Percentiles rank a stretch among this genome's conserved stretches.
Conservation (phyloP, 805 yeast species). For the Scheffersomyces ergatensis region DNA sequence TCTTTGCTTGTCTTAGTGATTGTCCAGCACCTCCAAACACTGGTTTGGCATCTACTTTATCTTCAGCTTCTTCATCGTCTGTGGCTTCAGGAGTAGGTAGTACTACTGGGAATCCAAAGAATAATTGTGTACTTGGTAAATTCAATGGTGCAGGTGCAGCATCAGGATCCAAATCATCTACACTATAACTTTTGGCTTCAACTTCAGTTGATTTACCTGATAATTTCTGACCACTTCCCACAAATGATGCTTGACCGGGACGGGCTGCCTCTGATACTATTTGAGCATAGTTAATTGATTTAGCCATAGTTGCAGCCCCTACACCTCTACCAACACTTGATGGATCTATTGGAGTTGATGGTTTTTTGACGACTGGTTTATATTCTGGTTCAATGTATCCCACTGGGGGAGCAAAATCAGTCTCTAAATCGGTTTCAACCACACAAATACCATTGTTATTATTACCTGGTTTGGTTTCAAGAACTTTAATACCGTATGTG, state of each 20-base stretch:
- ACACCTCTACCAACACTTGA: slow-evolving; percentile 34
- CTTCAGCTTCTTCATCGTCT: slow-evolving; percentile 22
- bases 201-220: slow-evolving; percentile 53
- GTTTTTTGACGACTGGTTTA: slow-evolving; percentile 40
- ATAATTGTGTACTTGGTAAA: slow-evolving; percentile 81
- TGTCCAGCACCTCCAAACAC: slow-evolving; percentile 69
- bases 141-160: slow-evolving; percentile 71
- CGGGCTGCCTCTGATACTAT: slow-evolving; percentile 44
- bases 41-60: slow-evolving; percentile 11
- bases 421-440: slow-evolving; percentile 93
- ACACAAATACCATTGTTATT: slow-evolving; percentile 75
- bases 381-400: slow-evolving; percentile 93
- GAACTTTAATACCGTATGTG: slow-evolving; percentile 72
- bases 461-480: slow-evolving; percentile 83
- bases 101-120: slow-evolving; percentile 86
- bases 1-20: slow-evolving; percentile 65
- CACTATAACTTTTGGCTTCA: slow-evolving; percentile 21
- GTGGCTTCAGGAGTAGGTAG: slow-evolving; percentile 34
- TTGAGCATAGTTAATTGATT: slow-evolving; percentile 61
- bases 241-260: slow-evolving; percentile 31
- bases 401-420: slow-evolving; percentile 98
- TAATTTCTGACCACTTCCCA: slow-evolving; percentile 68
- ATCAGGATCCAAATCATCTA: slow-evolving; percentile 47
- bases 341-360: slow-evolving; percentile 30
- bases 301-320: slow-evolving; percentile 74